Percentiles rank a stretch among this genome's conserved stretches.
Evolutionary conservation across 2,329 filamentous ascomycete species (phyloP).

Genomic region (Graphilbum fragrans): DNA sequence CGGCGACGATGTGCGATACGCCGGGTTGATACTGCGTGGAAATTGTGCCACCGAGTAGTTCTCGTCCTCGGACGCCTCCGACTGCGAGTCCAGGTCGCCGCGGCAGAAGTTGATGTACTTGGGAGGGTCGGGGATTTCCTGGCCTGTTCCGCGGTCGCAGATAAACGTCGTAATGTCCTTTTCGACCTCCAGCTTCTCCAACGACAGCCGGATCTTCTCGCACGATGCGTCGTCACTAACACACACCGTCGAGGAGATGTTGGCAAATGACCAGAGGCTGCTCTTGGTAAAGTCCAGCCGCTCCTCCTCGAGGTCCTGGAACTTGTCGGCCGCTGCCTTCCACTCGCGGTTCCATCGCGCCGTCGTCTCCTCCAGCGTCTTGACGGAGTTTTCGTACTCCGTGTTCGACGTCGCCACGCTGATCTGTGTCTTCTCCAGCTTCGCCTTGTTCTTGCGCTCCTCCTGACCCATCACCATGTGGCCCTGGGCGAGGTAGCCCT

Average conservation of each 20-base stretch:
- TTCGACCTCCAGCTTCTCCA: conserved; percentile 90
- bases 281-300: conserved; percentile 94
- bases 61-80: conserved; percentile 75
- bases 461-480: conserved; percentile 99
- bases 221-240: conserved; percentile 95
- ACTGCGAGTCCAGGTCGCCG: conserved; percentile 73
- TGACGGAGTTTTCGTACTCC: conserved; percentile 89
- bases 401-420: conserved; percentile 82
- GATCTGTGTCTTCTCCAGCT: conserved; percentile 96
- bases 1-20: conserved; percentile 89
- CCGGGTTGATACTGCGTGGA: conserved; percentile 86
- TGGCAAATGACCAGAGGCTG: conserved; percentile 95
- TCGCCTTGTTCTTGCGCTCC: conserved; percentile 96
- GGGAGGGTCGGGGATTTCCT: conserved; percentile 93
- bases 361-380: conserved; percentile 88
- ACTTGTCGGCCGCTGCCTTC: conserved; percentile 97
- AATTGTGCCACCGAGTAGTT: conserved; percentile 94
- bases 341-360: conserved; percentile 95
- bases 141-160: conserved; percentile 75
- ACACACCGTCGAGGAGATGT: conserved; percentile 92
- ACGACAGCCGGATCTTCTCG: conserved; percentile 85
- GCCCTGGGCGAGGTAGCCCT: conserved; percentile 93
- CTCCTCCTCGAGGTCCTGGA: conserved; percentile 97
- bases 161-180: conserved; percentile 90
- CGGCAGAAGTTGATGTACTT: conserved; percentile 99